Base-by-base conservation (phyloP, 306 rosid genomes). In the Crataegus laevigata region DNA sequence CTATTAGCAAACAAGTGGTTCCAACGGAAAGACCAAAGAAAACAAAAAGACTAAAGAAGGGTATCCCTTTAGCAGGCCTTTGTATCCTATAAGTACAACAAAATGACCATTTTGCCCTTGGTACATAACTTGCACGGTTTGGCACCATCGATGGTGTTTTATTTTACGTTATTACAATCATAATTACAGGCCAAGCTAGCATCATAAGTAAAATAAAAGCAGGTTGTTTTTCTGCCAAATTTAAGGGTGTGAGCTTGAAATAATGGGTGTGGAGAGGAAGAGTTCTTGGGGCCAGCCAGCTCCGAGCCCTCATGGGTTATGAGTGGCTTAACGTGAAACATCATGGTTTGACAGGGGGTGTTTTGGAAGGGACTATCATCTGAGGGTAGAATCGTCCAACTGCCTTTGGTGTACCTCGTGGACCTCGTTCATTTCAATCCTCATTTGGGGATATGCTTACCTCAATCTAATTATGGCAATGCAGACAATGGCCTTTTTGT, bases 301-400 rank as follows among this genome's bases (percentile, higher is more conserved):
- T 32, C 40, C 58, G 38, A 76, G 75, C 15, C 80, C 88, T 84
- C 90, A 83, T 81, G 93, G 84, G 86, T 82, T 89, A 93, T 89
- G 89, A 89, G 93, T 93, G 73, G 86, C 73, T 86, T 81, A 91
- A 83, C 86, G 91, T 86, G 93, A 84, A 87, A 75, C 89, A 87
- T 87, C 82, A 87, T 87, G 85, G 81, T 18, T 81, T 81, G 84
- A 86, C 85, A 84, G 83, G 69, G 79, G 80, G 80, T 79, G 67
- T 80, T 72, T 68, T 84, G 86, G 84, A 77, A 75, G 93, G 66
- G 64, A 71, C 69, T 73, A 70, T 32, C 51, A 22, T 60, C 1
- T 11, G 66, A 8, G 86, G 91, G 83, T 9, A 77, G 54, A 82
- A 55, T 71, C 7, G 91, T 85, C 86, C 66, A 52, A 50, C 24